Evolutionary conservation across 2,329 filamentous ascomycete species (phyloP), one percentile per base, ranked within the genome.

Genomic region (Diaporthe aspalathi): DNA sequence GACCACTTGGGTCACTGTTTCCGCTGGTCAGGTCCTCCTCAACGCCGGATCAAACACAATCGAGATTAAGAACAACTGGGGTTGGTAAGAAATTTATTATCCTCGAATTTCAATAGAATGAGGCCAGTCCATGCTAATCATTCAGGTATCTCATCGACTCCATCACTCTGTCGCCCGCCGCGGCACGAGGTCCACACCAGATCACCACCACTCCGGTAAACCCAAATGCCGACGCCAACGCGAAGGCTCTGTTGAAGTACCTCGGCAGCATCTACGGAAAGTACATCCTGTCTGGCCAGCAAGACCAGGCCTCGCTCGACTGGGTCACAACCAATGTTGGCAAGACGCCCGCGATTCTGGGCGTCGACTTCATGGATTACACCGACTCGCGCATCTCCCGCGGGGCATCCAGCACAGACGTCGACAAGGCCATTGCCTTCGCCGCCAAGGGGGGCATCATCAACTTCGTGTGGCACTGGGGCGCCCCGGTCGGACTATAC

Each of bases 381-480:
- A 83, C 81, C 20, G 83, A 84, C 1, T 83, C 81, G 7, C 81
- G 85, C 29, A 84, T 82, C 16, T 82, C 82, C 63, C 77, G 77
- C 9, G 84, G 84, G 35, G 80, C 81, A 1, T 77, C 78, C 12
- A 81, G 81, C 32, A 83, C 79, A 0, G 79, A 84, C 22, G 79
- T 86, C 5, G 83, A 86, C 70, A 82, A 86, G 22, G 84, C 84
- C n/a, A 83, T 86, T 57, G 78, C 78, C 2, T 84, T 84, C 73
- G 78, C 81, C 57, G 75, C 79, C 40, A 77, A 79, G 7, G 84
- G 84, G 52, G 84, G 85, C 8, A 85, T 87, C 67, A 77, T 86
- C 29, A 83, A 84, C 0, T 81, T 85, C 40, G 78, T 81, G 22
- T 87, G 85, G 85, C 85, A 86, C 75, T 86, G 84, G 84, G 84